Conservation (phyloP, 164 flowering plant species). For the Vitis riparia region DNA sequence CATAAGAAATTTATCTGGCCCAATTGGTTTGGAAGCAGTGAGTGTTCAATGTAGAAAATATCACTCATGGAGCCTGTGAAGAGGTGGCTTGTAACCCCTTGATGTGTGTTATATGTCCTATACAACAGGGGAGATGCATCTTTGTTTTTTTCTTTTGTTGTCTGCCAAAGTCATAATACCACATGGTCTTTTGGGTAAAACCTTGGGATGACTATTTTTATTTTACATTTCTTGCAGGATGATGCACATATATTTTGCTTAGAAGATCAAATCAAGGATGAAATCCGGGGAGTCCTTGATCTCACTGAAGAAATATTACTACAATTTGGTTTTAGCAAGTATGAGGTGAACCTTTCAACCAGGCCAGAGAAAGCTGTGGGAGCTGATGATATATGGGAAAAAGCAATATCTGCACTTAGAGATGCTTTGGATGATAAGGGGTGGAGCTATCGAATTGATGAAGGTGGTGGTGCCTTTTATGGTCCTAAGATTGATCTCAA, state of each 20-base stretch:
- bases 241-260: constrained; percentile 98
- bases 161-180: too few species aligned
- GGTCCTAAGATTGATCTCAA: constrained; percentile 99
- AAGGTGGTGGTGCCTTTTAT: constrained; percentile 98
- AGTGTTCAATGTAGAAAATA: background rate
- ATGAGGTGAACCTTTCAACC: constrained; percentile 94
- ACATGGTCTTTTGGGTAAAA: too few species aligned
- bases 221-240: constrained; percentile 56
- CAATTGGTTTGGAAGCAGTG: background rate
- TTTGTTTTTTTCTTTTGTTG: too few species aligned
- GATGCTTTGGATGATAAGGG: constrained; percentile 92
- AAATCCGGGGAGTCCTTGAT: constrained; percentile 92
- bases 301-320: constrained; percentile 83
- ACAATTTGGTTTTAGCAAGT: constrained; percentile 86
- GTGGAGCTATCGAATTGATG: constrained; percentile 88
- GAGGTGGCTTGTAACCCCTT: background rate
- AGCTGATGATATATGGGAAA: constrained; percentile 88
- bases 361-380: constrained; percentile 94
- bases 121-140: background rate
- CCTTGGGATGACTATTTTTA: background rate
- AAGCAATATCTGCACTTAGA: constrained; percentile 86
- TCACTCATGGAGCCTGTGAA: background rate
- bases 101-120: background rate
- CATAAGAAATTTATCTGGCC: background rate
- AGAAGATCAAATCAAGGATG: constrained; percentile 91